phyloP scores from a whole-genome alignment of 495 filamentous ascomycete species.

The Cairneyella variabilis region DNA sequence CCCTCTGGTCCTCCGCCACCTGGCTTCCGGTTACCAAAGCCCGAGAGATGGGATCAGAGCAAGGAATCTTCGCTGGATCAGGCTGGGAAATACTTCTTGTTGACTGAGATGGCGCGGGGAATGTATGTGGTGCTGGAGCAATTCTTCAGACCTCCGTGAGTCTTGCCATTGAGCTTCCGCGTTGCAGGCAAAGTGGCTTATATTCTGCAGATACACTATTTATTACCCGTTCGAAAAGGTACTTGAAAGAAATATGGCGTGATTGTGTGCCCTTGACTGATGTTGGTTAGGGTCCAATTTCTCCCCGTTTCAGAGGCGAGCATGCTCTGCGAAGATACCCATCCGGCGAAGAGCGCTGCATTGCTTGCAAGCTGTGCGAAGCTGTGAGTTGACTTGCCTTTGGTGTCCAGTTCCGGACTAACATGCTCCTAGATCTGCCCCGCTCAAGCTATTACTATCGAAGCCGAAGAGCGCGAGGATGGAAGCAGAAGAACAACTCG shows the following conservation, averaged over 20 bases:
- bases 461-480: constrained; percentile 96
- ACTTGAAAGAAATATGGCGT: constrained; percentile 12
- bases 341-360: constrained; percentile 96
- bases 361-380: constrained; percentile 99
- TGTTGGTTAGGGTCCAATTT: constrained; percentile 73
- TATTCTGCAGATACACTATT: constrained; percentile 76
- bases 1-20: constrained; percentile 72
- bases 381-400: constrained; percentile 47
- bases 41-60: constrained; percentile 66
- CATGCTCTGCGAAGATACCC: constrained; percentile 94
- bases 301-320: constrained; percentile 94
- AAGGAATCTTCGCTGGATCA: constrained; percentile 71
- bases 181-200: constrained; percentile 2
- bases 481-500: constrained; percentile 90
- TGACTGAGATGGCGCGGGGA: constrained; percentile 92
- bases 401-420: constrained; percentile 5
- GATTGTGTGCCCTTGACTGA: constrained; percentile 1
- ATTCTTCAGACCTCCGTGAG: constrained; percentile 95
- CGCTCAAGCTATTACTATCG: constrained; percentile 94
- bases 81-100: constrained; percentile 85
- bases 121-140: constrained; percentile 99
- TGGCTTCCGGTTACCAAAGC: constrained; percentile 68
- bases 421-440: constrained; percentile 66
- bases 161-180: constrained; percentile 29
- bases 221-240: constrained; percentile 98